Base-by-base conservation (phyloP, 2,329 filamentous ascomycete species). In the Diaporthe vexans region DNA sequence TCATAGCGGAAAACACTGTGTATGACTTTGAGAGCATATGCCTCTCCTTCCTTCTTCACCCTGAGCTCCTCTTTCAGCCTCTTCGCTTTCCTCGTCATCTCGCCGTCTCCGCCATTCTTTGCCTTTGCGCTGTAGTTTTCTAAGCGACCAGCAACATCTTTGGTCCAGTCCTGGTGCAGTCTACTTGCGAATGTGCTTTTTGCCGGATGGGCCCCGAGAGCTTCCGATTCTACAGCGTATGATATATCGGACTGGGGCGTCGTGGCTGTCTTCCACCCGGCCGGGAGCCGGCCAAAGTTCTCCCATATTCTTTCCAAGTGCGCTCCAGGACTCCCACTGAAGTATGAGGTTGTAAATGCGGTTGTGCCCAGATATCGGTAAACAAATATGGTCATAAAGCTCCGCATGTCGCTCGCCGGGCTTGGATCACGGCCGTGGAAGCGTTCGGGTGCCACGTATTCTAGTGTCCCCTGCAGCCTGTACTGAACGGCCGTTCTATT, bases 1-100 rank as follows among this genome's bases (percentile, higher is more conserved):
- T 21, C 21, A 37, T 58, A 37, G 56, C 29, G 56, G 56, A 37
- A 58, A 58, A 58, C 33, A 58, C 19, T 37, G n/a, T 58, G 33
- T 58, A 58, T 58, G 33, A 37, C 29, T 19, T 58, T 37, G 17
- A 37, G 8, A 24, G 56, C 33, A 58, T 58, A 9, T 58, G 29
- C n/a, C 33, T 58, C 19, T 58, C 33, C 33, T n/a, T 58, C 19
- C 33, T 58, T 37, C 56, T 58, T 58, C 13, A 58, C 56, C 8
- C 33, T 58, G 17, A 58, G 56, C 29, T 58, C 56, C 19, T 58
- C 56, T 58, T 37, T n/a, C 19, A 37, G 9, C 33, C 56, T 58
- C 56, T 37, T 58, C 56, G 9, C 19, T 3, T 0, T 58, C 33
- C 29, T 58, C 7, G 7, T 19, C 19, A n/a, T 2, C 29, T 35